Conservation (phyloP, 78 protist genomes). For the Dictyostelium discoideum region DNA sequence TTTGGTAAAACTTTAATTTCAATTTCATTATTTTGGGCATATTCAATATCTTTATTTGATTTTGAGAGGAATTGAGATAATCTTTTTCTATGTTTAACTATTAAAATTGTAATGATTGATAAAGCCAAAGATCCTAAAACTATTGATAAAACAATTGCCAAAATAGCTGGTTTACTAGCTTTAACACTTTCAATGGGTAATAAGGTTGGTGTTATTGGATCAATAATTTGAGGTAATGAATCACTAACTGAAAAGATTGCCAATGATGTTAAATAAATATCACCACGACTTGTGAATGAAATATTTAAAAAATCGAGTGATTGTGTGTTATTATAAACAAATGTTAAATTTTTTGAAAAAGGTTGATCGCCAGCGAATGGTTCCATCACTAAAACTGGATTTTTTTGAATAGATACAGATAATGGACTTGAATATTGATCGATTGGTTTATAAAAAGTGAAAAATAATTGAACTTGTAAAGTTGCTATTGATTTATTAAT, state of each 20-base stretch:
- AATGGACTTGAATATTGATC: neutral
- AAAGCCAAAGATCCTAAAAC: neutral
- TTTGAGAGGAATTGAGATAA: neutral
- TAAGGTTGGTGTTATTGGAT: neutral
- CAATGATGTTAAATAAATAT: neutral
- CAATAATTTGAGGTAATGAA: neutral
- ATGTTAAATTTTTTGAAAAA: neutral
- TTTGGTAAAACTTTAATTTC: neutral
- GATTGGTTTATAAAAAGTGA: neutral
- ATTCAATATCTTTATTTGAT: neutral
- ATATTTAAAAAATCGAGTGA: neutral
- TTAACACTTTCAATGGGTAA: neutral
- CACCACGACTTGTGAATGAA: neutral
- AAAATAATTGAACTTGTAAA: neutral
- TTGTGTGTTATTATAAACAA: neutral
- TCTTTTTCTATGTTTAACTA: neutral
- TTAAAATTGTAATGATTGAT: neutral
- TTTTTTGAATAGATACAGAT: neutral
- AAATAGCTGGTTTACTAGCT: neutral
- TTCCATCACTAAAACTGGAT: neutral
- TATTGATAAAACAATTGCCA: neutral
- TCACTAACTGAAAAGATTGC: conserved; percentile 2
- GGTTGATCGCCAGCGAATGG: neutral
- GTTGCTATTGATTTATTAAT: neutral
- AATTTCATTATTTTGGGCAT: neutral